Evolutionary conservation across 352 stramenopile genomes (phyloP), one percentile per base, ranked within the genome.

Genomic region (Pythium apleroticum): DNA sequence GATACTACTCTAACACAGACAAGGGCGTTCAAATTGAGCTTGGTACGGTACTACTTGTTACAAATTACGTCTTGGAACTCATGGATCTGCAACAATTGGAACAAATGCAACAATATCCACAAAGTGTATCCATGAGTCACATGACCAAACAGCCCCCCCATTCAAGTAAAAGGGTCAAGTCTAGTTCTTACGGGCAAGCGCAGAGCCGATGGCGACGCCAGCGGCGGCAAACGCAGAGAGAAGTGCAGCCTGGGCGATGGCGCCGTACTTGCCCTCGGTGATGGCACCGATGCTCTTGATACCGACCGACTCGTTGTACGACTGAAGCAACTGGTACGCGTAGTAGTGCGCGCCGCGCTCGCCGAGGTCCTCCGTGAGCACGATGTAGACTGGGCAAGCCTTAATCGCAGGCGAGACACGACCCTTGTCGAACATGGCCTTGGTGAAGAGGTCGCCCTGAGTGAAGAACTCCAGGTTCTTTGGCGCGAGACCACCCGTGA

Each of bases 391-490:
- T 5, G 91, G 89, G 43, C 96, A 77, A 20, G 76, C 73, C 57
- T 82, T 57, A 31, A 98, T 73, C 25, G 91, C 76, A 14, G 80
- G 75, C 69, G 77, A 92, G 28, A 98, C 86, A 43, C 91, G 88
- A 33, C 91, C 91, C 76, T 97, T 95, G 76, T 97, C 89, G 52
- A 92, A 91, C 60, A 89, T 86, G 30, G 84, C 75, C 65, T 91
- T 78, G 61, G 95, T 78, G 72, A 97, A 96, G 56, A 84, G 81
- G 28, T 80, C 72, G 55, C 78, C 79, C 73, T 90, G 76, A 33
- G 80, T 90, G 72, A 99, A 98, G 64, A 93, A 95, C 68, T 96
- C 78, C 45, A 99, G 81, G 76, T 99, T 98, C 78, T 99, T 99
- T 0, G 91, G 91, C 20, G 97, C 98, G 25, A 99, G 84, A 30